Evolutionary conservation across 164 flowering plant genomes (phyloP).

Genomic region (Dillenia suffruticosa): DNA sequence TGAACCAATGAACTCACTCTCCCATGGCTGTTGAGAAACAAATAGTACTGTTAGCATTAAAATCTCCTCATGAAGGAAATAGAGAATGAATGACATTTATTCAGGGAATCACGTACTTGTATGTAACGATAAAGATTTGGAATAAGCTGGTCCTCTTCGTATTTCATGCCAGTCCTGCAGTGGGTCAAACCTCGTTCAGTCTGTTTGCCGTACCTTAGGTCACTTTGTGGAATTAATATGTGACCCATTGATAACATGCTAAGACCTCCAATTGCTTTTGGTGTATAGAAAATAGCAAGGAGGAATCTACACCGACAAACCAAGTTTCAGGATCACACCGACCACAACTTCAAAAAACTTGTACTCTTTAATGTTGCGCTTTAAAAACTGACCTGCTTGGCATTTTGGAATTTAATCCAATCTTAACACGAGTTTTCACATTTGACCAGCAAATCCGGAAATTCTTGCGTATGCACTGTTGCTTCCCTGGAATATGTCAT

Average conservation of each 20-base stretch:
- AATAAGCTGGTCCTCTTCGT: constrained; percentile 97
- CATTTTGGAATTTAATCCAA: constrained; percentile 98
- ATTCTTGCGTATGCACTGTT: constrained; percentile 98
- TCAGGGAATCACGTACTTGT: constrained; percentile 40
- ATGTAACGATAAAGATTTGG: constrained; percentile 99
- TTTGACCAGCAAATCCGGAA: constrained; percentile 92
- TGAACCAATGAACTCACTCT: constrained; percentile 97
- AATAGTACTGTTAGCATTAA: constrained; percentile 3
- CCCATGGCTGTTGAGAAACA: constrained; percentile 78
- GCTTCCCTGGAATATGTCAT: constrained; percentile 99
- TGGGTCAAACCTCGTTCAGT: constrained; percentile 99
- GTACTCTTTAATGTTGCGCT: neutral
- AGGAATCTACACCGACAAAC: constrained; percentile 58
- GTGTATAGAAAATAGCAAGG: constrained; percentile 97
- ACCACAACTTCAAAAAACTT: neutral
- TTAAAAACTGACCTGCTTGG: constrained; percentile 75
- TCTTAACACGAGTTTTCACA: constrained; percentile 98
- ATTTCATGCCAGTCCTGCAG: constrained; percentile 99
- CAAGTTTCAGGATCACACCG: constrained; percentile 4
- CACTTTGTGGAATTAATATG: constrained; percentile 98
- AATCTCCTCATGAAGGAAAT: neutral
- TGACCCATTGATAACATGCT: constrained; percentile 99
- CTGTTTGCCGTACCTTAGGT: constrained; percentile 93
- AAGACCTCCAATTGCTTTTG: constrained; percentile 99
- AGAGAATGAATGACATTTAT: neutral